Evolutionary conservation across 2,329 filamentous ascomycete genomes (phyloP).

Genomic region (Arthrobotrys pseudoclavata): DNA sequence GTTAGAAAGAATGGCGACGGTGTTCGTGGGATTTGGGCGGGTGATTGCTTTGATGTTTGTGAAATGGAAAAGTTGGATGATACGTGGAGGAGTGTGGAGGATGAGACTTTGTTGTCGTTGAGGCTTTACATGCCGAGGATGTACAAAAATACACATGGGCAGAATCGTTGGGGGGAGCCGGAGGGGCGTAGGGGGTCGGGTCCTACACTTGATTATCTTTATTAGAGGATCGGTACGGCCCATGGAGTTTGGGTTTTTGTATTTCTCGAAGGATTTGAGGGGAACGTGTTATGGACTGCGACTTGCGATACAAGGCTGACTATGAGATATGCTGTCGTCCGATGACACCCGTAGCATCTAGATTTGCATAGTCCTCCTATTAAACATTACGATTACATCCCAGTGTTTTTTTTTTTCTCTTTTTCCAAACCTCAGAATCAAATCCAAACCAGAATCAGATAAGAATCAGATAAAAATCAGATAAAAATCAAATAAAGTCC

Average conservation of each 20-base stretch:
- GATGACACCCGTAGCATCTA: too few species aligned
- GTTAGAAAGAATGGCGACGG: neutral
- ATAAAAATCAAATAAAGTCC: too few species aligned
- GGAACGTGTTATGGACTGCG: neutral
- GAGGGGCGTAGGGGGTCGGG: neutral
- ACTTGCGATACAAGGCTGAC: too few species aligned
- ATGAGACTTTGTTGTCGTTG: constrained; percentile 10
- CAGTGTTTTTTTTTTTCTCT: too few species aligned
- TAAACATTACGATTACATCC: too few species aligned
- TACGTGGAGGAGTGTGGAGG: constrained; percentile 22
- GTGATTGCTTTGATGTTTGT: constrained; percentile 38
- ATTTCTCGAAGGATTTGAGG: neutral
- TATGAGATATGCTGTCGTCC: too few species aligned
- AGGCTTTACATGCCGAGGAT: constrained; percentile 35
- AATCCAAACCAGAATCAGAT: too few species aligned
- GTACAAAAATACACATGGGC: constrained; percentile 37
- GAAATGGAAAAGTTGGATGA: neutral
- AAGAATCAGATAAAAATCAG: too few species aligned
- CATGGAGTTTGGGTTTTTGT: neutral
- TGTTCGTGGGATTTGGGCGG: constrained; percentile 28
- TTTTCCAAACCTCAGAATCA: too few species aligned
- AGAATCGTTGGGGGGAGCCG: constrained; percentile 21
- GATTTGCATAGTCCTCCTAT: too few species aligned
- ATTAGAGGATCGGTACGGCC: too few species aligned
- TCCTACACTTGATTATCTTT: too few species aligned